phyloP scores from a whole-genome alignment of 2,329 filamentous ascomycete species.

The Scedosporium minutisporum region DNA sequence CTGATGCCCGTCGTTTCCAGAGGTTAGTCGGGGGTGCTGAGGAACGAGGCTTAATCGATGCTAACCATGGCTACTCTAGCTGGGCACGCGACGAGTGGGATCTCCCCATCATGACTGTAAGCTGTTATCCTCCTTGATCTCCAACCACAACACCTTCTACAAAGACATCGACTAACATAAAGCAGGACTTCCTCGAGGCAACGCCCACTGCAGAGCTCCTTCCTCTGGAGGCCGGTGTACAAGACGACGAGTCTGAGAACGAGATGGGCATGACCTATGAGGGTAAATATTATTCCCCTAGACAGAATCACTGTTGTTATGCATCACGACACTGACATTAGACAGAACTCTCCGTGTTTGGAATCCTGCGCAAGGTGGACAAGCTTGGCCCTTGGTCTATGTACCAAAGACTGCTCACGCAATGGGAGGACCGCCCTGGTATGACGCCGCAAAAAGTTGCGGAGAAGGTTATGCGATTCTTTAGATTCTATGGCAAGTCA shows the following conservation, averaged over 20 bases:
- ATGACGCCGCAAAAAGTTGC: constrained; percentile 26
- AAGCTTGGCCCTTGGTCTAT: constrained; percentile 30
- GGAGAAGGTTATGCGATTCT: constrained; percentile 33
- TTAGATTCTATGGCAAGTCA: constrained; percentile 30
- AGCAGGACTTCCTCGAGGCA: constrained; percentile 47
- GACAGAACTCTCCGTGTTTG: too few species aligned
- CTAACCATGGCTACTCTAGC: background rate
- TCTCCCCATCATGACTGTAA: constrained; percentile 47
- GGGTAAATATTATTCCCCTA: too few species aligned
- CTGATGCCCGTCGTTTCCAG: constrained; percentile 57
- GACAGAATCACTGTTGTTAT: too few species aligned
- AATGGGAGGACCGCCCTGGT: constrained; percentile 24
- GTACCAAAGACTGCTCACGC: constrained; percentile 27
- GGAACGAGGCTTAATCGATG: background rate
- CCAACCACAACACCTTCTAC: too few species aligned
- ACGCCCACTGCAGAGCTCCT: constrained; percentile 44
- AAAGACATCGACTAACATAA: background rate
- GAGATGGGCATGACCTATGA: constrained; percentile 34
- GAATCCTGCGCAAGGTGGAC: constrained; percentile 27
- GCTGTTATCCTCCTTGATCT: background rate
- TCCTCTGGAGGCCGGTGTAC: constrained; percentile 28
- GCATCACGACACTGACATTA: too few species aligned
- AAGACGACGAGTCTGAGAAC: constrained; percentile 27
- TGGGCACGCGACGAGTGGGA: constrained; percentile 43
- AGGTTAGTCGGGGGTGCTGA: constrained; percentile 19